Conservation (phyloP, 495 filamentous ascomycete genomes). For the Hypomontagnella monticulosa region DNA sequence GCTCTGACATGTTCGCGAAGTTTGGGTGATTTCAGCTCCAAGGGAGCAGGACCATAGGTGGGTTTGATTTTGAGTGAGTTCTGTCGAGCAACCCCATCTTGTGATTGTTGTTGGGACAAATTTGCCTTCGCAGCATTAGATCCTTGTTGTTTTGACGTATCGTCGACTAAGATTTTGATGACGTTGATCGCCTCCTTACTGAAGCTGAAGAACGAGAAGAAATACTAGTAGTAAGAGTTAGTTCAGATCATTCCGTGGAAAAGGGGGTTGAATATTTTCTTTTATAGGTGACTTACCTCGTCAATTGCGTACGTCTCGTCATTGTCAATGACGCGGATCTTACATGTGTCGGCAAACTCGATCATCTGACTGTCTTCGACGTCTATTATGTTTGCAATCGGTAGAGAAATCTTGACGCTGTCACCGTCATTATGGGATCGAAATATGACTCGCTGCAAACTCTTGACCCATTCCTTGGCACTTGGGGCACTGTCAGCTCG, state of each 20-base stretch:
- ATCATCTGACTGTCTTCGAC: conserved; percentile 92
- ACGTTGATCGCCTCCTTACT: conserved; percentile 86
- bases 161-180: conserved; percentile 77
- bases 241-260: conserved; percentile 31
- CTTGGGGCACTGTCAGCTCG: conserved; percentile 86
- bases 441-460: conserved; percentile 94
- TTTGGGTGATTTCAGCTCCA: conserved; percentile 54
- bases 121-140: conserved; percentile 37
- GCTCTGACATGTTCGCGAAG: conserved; percentile 71
- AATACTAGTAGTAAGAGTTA: conserved; percentile 76
- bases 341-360: conserved; percentile 93
- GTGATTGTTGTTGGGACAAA: conserved; percentile 14
- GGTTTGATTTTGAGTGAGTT: conserved; percentile 21
- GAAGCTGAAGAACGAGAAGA: conserved; percentile 92
- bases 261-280: neutral
- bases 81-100: conserved; percentile 16
- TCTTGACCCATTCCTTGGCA: conserved; percentile 97
- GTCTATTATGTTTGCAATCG: conserved; percentile 88
- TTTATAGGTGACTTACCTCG: conserved; percentile 72
- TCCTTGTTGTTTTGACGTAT: conserved; percentile 61
- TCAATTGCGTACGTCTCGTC: conserved; percentile 95
- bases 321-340: conserved; percentile 89
- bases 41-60: conserved; percentile 43
- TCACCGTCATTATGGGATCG: conserved; percentile 95
- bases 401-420: conserved; percentile 94